Base-by-base conservation (phyloP, 805 yeast species). In the Yarrowia yakushimensis region DNA sequence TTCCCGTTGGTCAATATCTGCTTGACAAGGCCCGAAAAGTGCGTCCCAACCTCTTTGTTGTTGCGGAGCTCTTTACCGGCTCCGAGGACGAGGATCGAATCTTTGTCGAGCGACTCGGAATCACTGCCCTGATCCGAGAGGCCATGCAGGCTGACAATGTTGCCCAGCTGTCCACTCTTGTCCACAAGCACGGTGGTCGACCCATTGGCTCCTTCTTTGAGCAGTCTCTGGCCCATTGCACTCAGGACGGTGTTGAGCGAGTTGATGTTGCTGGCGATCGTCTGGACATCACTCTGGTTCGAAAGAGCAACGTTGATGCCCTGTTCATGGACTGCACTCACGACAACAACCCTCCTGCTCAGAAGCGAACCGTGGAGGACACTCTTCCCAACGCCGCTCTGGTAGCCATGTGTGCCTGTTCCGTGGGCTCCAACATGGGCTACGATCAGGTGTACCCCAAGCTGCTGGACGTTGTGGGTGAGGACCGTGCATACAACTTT, bases 241-340 rank as follows among this genome's bases (percentile, higher is more conserved):
- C 45, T 17, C 43, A 42, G 17, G 62, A 45, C 12, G 64, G 61
- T 7, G 59, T 41, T 27, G 34, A 42, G 18, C 62, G 65, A 33
- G 66, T 62, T 13, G 65, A 64, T 11, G 52, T 33, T 18, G 41
- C 62, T 17, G 48, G 48, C 2, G 46, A 34, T 23, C 33, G 42
- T 13, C 34, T 37, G 25, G 45, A 55, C 8, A 55, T 55, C 30
- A 30, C 39, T 39, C 78, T 83, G 10, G 78, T 93, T 50, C 78
- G 85, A 1, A 79, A 86, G 4, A 82, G 85, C 45, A 84, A 86
- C n/a, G 96, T 96, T 4, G 97, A 91, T 75, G 97, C 98, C 0
- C 78, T 94, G 68, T 87, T 93, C 68, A 93, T 94, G 97, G 98
- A 94, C 71, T 93, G 97, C 70, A 92, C 98, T 1, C 99, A 93